Base-by-base conservation (phyloP, 129 eudicot species). In the Rutidosis leptorrhynchoides region DNA sequence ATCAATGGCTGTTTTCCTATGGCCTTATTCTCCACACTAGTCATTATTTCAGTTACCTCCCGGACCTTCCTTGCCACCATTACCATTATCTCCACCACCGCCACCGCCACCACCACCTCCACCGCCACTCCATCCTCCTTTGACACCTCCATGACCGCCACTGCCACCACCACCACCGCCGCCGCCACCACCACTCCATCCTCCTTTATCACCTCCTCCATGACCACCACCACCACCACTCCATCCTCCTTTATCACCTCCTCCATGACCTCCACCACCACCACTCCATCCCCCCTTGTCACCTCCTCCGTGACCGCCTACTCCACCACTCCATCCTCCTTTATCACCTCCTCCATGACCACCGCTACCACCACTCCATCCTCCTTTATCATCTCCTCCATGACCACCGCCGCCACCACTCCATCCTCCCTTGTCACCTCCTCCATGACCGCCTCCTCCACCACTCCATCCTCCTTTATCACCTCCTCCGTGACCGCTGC, bases 351-450 rank as follows among this genome's bases (percentile, higher is more conserved):
- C 75, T 25, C 54, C 69, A 14, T 60, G 62, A 2, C 65, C 76
- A 10, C 69, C 65, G 2, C 77, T 65, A 4, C 78, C 77, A 3
- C 77, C 77, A 3, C 57, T 25, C 56, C 64, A 30, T 45, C 78
- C 78, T 16, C 78, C 78, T 32, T 74, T 64, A 2, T 69, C 61
- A 27, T 46, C 72, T 26, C 78, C 65, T 65, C 78, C 78, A 65
- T 65, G 23, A 5, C 78, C 78, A 40, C 72, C 17, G 29, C 78
- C 63, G 6, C 78, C 72, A 2, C 78, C 72, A 56, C 78, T 55
- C 24, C 37, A 56, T 25, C 77, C 77, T 0, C 70, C 72, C n/a
- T 54, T 7, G 9, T 11, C 71, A 37, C 68, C 78, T 56, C 67
- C 78, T 24, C 40, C 69, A 23, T 43, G 23, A 0, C 69, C 56